A percentile compares a stretch with the other conserved stretches of the same genome.
These are phyloP conservation scores for Aspergillus bombycis DNA, from an alignment of 2,329 filamentous ascomycete species.

Conservation along the genomic window DNA sequence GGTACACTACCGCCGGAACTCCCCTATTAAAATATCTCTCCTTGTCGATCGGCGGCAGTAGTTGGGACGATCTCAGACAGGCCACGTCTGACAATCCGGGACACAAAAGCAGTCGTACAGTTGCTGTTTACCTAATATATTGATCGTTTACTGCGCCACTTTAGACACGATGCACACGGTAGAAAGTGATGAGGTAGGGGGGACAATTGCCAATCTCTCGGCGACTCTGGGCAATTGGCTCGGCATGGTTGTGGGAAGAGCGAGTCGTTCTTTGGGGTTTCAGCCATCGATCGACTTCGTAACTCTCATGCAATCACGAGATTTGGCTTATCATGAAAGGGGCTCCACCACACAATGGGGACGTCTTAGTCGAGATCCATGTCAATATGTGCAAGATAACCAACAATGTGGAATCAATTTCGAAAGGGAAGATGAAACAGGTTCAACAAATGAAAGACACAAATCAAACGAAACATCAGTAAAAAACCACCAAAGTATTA, in stretches of 20 bases:
- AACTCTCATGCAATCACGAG: background rate
- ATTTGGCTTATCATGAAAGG: background rate
- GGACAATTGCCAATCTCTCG: constrained; percentile 19
- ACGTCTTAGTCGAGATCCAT: background rate
- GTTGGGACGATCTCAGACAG: background rate
- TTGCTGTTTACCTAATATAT: constrained; percentile 10
- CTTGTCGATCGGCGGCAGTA: background rate
- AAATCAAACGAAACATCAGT: background rate
- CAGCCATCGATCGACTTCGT: background rate
- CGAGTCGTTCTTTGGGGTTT: constrained; percentile 8
- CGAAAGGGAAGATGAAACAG: background rate
- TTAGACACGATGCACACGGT: background rate
- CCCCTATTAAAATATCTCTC: background rate
- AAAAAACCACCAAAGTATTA: background rate
- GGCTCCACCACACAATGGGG: background rate
- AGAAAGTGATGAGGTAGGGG: background rate
- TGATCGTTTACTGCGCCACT: background rate
- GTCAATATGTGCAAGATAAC: background rate
- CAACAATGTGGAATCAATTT: background rate
- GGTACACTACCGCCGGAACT: background rate
- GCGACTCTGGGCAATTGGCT: constrained; percentile 20
- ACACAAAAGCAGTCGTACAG: background rate
- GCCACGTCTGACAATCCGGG: background rate
- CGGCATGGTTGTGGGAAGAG: constrained; percentile 11
- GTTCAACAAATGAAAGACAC: background rate